A percentile compares a stretch with the other conserved stretches of the same genome.
Evolutionary conservation across 306 rosid genomes (phyloP).

Genomic region (Corylus americana): DNA sequence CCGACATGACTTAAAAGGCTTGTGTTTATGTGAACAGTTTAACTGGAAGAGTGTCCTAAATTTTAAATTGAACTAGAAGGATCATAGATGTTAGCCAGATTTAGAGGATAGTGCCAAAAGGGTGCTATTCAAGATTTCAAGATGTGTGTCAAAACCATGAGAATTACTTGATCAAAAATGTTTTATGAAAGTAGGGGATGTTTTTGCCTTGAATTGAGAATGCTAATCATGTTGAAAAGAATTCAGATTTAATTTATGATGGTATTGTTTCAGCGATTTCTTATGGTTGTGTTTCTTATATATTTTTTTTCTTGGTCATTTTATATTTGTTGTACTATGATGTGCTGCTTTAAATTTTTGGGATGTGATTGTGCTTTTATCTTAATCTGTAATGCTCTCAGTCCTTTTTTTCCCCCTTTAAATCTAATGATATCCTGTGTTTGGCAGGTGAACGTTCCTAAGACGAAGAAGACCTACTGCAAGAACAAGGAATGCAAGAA

Average conservation of each 20-base stretch:
- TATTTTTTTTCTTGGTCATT: too few species aligned
- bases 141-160: background rate
- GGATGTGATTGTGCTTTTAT: background rate
- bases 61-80: too few species aligned
- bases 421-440: background rate
- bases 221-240: background rate
- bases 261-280: too few species aligned
- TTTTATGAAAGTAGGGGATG: background rate
- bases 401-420: background rate
- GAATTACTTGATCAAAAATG: background rate
- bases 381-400: background rate
- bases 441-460: conserved; percentile 57
- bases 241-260: background rate
- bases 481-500: conserved; percentile 58
- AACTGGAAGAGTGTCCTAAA: too few species aligned
- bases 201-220: background rate
- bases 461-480: conserved; percentile 64
- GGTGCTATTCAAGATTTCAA: too few species aligned
- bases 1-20: too few species aligned
- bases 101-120: too few species aligned
- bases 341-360: background rate
- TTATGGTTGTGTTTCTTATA: too few species aligned
- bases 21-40: too few species aligned
- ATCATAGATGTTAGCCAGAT: too few species aligned
- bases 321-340: too few species aligned